A percentile compares a stretch with the other conserved stretches of the same genome.
Evolutionary conservation across 345 rosid genomes (phyloP).

Genomic region (Aegle marmelos): DNA sequence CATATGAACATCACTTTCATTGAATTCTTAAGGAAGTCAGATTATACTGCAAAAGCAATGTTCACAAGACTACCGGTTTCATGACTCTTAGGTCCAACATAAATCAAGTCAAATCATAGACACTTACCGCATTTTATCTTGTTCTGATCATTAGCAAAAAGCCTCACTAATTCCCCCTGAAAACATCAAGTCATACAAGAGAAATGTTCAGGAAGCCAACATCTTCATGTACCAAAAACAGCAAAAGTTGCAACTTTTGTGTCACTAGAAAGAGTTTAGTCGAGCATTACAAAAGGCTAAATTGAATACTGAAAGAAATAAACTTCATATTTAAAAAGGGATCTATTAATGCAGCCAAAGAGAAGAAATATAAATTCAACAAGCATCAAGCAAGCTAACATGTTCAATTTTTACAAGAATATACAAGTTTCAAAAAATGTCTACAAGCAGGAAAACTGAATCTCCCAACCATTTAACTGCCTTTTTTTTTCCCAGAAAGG

Average conservation of each 20-base stretch:
- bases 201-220: conserved; percentile 10
- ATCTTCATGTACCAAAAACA: not conserved
- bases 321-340: not conserved
- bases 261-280: not conserved
- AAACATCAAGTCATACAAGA: conserved; percentile 14
- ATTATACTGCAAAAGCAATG: not conserved
- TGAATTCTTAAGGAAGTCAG: not conserved
- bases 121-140: conserved; percentile 91
- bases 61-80: not conserved
- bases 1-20: not conserved
- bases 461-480: not conserved
- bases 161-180: conserved; percentile 91
- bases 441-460: not conserved
- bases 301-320: no score
- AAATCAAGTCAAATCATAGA: conserved; percentile 1
- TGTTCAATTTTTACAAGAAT: not conserved
- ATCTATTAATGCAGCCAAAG: not conserved
- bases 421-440: not conserved
- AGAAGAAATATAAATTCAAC: not conserved
- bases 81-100: conserved; percentile 10
- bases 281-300: not conserved
- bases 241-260: not conserved
- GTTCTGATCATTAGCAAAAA: conserved; percentile 85
- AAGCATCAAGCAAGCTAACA: not conserved
- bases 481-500: not conserved